A percentile compares a stretch with the other conserved stretches of the same genome.
Conservation (phyloP, 2,329 filamentous ascomycete genomes). For the Xenoacremonium recifei region DNA sequence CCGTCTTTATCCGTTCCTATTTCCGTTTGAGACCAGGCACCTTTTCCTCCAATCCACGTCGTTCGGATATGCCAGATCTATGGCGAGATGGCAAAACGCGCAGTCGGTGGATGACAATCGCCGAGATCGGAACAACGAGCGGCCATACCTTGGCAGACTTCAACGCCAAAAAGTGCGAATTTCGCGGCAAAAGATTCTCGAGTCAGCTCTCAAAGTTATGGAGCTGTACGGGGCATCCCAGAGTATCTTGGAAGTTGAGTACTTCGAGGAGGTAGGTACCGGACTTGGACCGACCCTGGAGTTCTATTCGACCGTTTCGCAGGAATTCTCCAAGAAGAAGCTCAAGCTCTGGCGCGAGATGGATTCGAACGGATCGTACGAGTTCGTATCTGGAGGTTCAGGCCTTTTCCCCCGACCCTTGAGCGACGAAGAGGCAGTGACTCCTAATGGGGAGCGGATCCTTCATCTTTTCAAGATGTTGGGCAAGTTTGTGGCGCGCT, state of each 20-base stretch:
- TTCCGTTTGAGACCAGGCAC: conserved; percentile 96
- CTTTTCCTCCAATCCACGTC: conserved; percentile 97
- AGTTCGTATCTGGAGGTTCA: conserved; percentile 80
- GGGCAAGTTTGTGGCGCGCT: conserved; percentile 94
- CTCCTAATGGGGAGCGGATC: conserved; percentile 82
- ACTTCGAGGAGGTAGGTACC: conserved; percentile 97
- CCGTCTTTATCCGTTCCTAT: conserved; percentile 91
- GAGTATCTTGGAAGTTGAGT: conserved; percentile 94
- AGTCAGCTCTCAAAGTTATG: conserved; percentile 98
- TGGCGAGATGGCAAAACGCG: conserved; percentile 95
- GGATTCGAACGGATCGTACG: conserved; percentile 68
- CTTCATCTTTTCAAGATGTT: conserved; percentile 88
- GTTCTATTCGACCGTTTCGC: conserved; percentile 96
- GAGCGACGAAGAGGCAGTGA: conserved; percentile 70
- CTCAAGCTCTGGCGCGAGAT: conserved; percentile 95
- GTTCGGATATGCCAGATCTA: conserved; percentile 95
- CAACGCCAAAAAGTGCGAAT: conserved; percentile 99
- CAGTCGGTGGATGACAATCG: conserved; percentile 79
- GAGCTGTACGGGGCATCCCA: conserved; percentile 96
- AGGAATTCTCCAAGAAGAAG: conserved; percentile 96
- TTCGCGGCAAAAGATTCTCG: conserved; percentile 87
- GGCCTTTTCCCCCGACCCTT: conserved; percentile 92
- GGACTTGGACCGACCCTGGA: conserved; percentile 93
- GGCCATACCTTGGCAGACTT: conserved; percentile 84
- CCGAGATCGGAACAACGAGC: conserved; percentile 82